Base-by-base conservation (phyloP, 495 filamentous ascomycete genomes). In the Collariella sp. region DNA sequence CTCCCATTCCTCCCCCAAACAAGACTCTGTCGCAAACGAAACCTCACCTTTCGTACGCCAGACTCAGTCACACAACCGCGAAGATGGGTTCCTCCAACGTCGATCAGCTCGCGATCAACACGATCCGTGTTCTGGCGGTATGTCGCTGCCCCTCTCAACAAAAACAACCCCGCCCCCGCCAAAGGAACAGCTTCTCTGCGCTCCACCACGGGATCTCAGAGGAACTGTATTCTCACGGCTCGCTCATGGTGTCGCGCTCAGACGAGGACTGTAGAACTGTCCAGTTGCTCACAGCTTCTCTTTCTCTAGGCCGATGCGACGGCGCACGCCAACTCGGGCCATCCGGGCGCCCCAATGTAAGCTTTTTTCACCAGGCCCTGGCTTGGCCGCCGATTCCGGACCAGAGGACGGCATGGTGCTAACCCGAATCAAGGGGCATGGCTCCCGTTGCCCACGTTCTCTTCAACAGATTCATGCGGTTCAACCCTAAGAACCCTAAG, bases 381-480 rank as follows among this genome's bases (percentile, higher is more conserved):
- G 34, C 38, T 46, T 39, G 42, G 42, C 44, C 38, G 31, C 46
- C 50, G 41, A 52, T 58, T 20, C 56, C 45, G 48, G 45, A 34
- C 11, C n/a, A 19, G 23, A 11, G 34, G n/a, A n/a, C n/a, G n/a
- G n/a, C n/a, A n/a, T n/a, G 35, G 36, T 13, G 45, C 67, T 70
- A 38, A 66, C 63, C 62, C 12, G 13, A 31, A 26, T 7, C 44
- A 2, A 77, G 75, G 91, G 91, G 91, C 76, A 88, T 98, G 93
- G 93, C 93, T 65, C 93, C 94, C 43, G 83, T 91, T 64, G 83
- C 93, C 72, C 93, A 99, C 81, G 87, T 99, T 66, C 86, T 99
- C 61, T 99, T 89, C 78, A 95, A 95, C 81, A 91, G 88, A 72
- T 90, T 96, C 81, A 90, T 99, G 93, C 93, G 73, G 66, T 99